Conservation (phyloP, 2,329 filamentous ascomycete species). For the Penicillium sp. region DNA sequence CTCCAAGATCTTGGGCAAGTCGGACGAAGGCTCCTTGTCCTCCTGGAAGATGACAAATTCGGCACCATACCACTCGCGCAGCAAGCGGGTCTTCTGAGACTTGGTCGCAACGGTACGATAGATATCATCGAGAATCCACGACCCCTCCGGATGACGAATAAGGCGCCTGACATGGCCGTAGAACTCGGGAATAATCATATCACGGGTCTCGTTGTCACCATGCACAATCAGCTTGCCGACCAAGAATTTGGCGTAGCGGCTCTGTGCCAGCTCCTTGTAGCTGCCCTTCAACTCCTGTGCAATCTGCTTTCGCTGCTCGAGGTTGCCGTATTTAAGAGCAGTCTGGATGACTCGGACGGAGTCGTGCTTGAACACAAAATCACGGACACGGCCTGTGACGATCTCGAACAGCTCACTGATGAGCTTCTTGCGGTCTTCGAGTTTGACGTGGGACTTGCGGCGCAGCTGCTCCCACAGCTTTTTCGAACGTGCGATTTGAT, state of each 20-base stretch:
- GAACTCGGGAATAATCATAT: conserved; percentile 89
- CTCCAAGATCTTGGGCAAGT: conserved; percentile 72
- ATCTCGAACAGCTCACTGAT: conserved; percentile 88
- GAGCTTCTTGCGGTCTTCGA: conserved; percentile 81
- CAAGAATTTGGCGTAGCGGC: conserved; percentile 95
- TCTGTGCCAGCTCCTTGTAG: conserved; percentile 83
- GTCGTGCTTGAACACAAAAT: conserved; percentile 98
- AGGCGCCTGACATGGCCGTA: conserved; percentile 88
- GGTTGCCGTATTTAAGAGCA: conserved; percentile 89
- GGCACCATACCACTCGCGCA: conserved; percentile 94
- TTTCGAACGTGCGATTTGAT: conserved; percentile 83
- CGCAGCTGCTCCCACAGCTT: conserved; percentile 95
- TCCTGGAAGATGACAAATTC: conserved; percentile 82
- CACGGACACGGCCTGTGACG: conserved; percentile 84
- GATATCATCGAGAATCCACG: conserved; percentile 96
- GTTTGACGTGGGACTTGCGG: conserved; percentile 87
- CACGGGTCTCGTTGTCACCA: conserved; percentile 79
- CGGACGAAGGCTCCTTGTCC: conserved; percentile 51
- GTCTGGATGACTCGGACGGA: conserved; percentile 95
- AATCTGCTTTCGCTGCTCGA: conserved; percentile 80
- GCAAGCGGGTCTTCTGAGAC: conserved; percentile 77
- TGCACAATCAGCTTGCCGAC: conserved; percentile 95
- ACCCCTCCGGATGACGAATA: conserved; percentile 93
- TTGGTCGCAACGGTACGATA: conserved; percentile 85
- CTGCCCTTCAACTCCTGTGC: conserved; percentile 80